Conservation (phyloP, 2,329 filamentous ascomycete genomes). For the Hypomyces perniciosus region DNA sequence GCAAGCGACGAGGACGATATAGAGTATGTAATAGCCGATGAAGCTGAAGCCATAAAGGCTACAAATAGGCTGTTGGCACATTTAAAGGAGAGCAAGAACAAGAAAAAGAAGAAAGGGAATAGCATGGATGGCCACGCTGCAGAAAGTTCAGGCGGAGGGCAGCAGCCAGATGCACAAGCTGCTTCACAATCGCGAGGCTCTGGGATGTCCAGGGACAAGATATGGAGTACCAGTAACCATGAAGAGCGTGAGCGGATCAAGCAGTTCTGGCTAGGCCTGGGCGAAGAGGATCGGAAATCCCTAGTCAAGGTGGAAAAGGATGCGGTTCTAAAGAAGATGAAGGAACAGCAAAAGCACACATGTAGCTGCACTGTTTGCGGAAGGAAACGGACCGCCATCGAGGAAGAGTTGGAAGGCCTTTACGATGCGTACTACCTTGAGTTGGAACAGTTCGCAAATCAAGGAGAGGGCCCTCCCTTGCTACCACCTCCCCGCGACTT, state of each 20-base stretch:
- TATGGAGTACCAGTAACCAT: conserved; percentile 93
- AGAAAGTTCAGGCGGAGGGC: not conserved
- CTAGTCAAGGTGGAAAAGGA: conserved; percentile 98
- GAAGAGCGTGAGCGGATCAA: conserved; percentile 97
- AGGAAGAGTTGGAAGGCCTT: conserved; percentile 93
- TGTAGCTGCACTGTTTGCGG: conserved; percentile 98
- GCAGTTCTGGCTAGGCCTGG: conserved; percentile 92
- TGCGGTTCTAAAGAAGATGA: conserved; percentile 97
- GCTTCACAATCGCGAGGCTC: conserved; percentile 29
- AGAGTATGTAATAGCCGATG: conserved; percentile 33
- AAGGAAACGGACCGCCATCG: conserved; percentile 90
- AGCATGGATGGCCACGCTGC: conserved; percentile 19
- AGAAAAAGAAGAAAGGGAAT: conserved; percentile 63
- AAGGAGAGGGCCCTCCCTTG: conserved; percentile 59
- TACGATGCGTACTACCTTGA: conserved; percentile 99
- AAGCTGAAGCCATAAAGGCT: conserved; percentile 21
- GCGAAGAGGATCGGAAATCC: conserved; percentile 90
- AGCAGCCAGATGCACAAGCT: conserved; percentile 12
- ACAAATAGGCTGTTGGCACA: conserved; percentile 27
- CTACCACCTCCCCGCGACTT: conserved; percentile 51
- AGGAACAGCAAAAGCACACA: conserved; percentile 98
- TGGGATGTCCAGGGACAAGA: conserved; percentile 68
- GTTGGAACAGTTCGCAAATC: conserved; percentile 92
- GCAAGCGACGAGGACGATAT: conserved; percentile 51
- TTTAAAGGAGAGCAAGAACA: conserved; percentile 52